Conservation (phyloP, 2,329 filamentous ascomycete species). For the Fusarium chuoi region DNA sequence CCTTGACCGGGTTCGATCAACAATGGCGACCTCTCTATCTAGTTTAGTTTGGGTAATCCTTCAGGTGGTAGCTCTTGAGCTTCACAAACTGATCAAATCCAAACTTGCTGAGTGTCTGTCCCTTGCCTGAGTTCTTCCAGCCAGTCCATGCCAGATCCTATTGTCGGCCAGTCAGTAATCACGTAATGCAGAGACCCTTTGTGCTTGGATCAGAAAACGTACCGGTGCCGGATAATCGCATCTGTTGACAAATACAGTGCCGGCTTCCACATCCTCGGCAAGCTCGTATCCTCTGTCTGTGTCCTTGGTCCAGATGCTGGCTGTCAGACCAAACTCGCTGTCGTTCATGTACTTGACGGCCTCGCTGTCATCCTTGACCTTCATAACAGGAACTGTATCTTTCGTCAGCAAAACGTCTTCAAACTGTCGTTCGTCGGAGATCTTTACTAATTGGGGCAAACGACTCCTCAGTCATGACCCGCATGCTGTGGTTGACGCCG, state of each 20-base stretch:
- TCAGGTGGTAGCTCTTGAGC: conserved; percentile 95
- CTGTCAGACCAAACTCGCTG: conserved; percentile 91
- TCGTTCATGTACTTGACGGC: conserved; percentile 92
- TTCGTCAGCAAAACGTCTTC: conserved; percentile 3
- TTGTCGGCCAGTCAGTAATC: conserved; percentile 31
- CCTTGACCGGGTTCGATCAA: conserved; percentile 9
- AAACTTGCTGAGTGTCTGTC: conserved; percentile 87
- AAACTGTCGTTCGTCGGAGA: neutral
- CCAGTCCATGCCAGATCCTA: conserved; percentile 96
- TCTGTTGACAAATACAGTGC: conserved; percentile 95
- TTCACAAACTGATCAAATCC: conserved; percentile 97
- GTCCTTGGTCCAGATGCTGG: conserved; percentile 98
- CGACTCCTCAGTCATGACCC: conserved; percentile 92
- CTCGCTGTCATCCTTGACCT: conserved; percentile 82
- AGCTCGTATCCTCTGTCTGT: conserved; percentile 78
- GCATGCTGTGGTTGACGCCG: conserved; percentile 83
- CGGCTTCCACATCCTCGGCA: conserved; percentile 84
- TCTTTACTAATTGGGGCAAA: conserved; percentile 67
- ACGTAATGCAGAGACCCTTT: conserved; percentile 7
- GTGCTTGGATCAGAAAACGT: conserved; percentile 52
- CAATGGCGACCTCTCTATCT: conserved; percentile 1
- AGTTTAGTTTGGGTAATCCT: conserved; percentile 74
- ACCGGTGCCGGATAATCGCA: conserved; percentile 93
- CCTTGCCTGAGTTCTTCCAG: conserved; percentile 96
- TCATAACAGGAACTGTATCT: conserved; percentile 74